These are phyloP conservation scores for Groenewaldozyma salmanticensis DNA, from an alignment of 805 yeast genomes.

Conservation along the genomic window DNA sequence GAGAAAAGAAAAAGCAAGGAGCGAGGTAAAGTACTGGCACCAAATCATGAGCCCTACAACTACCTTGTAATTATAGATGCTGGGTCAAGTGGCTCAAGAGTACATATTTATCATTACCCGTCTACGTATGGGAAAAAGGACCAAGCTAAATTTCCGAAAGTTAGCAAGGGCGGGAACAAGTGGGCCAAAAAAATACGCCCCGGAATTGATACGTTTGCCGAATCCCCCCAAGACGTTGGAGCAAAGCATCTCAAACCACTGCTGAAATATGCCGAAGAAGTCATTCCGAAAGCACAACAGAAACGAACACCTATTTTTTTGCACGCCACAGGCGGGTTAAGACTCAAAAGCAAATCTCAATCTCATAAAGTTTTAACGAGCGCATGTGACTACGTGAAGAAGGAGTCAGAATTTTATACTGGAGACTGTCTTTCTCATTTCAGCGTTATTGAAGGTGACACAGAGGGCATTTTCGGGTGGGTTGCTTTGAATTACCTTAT, in stretches of 20 bases:
- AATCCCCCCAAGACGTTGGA: conserved; percentile 52
- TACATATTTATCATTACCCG: conserved; percentile 56
- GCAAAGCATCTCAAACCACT: conserved; percentile 55
- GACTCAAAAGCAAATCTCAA: conserved; percentile 51
- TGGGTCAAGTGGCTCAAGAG: conserved; percentile 85
- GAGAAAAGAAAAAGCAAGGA: conserved; percentile 1
- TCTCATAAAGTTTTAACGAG: conserved; percentile 45
- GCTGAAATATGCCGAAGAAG: conserved; percentile 54
- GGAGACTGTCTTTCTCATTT: conserved; percentile 59
- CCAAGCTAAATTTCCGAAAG: conserved; percentile 14
- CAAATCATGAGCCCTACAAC: conserved; percentile 13
- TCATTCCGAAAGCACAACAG: conserved; percentile 56
- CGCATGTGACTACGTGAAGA: conserved; percentile 49
- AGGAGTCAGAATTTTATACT: conserved; percentile 47
- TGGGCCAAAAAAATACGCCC: conserved; percentile 72
- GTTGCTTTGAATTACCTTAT: conserved; percentile 76
- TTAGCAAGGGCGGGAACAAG: conserved; percentile 22
- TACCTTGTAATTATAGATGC: conserved; percentile 68
- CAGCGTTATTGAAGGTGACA: conserved; percentile 82
- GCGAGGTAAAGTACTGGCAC: conserved; percentile 6
- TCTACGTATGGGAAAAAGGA: conserved; percentile 8
- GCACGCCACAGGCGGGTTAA: conserved; percentile 94
- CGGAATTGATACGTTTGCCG: conserved; percentile 67
- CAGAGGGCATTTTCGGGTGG: conserved; percentile 97
- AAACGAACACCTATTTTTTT: conserved; percentile 74